Evolutionary conservation across 306 rosid species (phyloP).

Genomic region (Quercus ilex): DNA sequence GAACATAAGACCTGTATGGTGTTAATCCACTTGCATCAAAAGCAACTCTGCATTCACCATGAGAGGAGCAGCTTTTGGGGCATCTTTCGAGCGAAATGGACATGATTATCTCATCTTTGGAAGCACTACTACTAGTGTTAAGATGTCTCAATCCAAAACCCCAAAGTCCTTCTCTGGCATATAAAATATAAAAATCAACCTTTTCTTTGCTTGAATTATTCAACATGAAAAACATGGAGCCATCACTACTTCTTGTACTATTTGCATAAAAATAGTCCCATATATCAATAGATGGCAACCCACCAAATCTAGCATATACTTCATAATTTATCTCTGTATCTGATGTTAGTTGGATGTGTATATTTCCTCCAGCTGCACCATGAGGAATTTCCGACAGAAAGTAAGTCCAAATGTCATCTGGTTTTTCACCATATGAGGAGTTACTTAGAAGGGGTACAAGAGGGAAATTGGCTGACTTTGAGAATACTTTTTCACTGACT

Average conservation of each 20-base stretch:
- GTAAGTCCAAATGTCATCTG: slow-evolving; percentile 65
- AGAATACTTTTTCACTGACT: slow-evolving; percentile 43
- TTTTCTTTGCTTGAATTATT: slow-evolving; percentile 63
- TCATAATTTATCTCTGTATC: slow-evolving; percentile 52
- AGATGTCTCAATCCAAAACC: slow-evolving; percentile 69
- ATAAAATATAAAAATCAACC: slow-evolving; percentile 73
- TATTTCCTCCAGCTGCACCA: slow-evolving; percentile 89
- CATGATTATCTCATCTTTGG: slow-evolving; percentile 57
- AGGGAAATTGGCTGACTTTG: slow-evolving; percentile 61
- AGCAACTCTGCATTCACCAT: slow-evolving; percentile 62
- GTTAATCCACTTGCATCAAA: slow-evolving; percentile 86
- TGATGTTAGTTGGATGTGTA: slow-evolving; percentile 60
- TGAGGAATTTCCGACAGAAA: slow-evolving; percentile 71
- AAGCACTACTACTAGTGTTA: slow-evolving; percentile 30
- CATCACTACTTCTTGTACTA: slow-evolving; percentile 68
- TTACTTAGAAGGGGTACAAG: slow-evolving; percentile 66
- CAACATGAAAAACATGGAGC: slow-evolving; percentile 67
- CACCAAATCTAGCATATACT: slow-evolving; percentile 85
- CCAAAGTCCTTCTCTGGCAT: slow-evolving; percentile 94
- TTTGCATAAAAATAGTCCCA: slow-evolving; percentile 85
- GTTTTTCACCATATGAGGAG: slow-evolving; percentile 38
- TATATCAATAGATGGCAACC: slow-evolving; percentile 72
- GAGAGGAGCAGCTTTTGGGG: slow-evolving; percentile 78
- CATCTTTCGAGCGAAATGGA: slow-evolving; percentile 90
- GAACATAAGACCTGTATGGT: slow-evolving; percentile 64